Evolutionary conservation across 2,329 filamentous ascomycete genomes (phyloP).

Genomic region (Neofusicoccum ribis): DNA sequence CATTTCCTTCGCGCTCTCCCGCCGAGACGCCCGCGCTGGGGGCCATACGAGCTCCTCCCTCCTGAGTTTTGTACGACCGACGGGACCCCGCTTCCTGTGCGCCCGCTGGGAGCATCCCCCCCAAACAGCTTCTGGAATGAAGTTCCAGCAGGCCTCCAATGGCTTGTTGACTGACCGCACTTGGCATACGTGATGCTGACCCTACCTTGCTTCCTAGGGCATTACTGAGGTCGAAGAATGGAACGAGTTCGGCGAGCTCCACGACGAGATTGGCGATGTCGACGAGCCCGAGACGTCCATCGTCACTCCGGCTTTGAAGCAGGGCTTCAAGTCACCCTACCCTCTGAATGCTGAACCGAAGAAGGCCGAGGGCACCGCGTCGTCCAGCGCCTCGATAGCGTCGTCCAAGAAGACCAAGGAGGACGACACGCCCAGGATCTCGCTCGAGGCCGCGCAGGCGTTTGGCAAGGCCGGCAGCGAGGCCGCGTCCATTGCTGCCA

Average conservation of each 20-base stretch:
- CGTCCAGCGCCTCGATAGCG: constrained; percentile 16
- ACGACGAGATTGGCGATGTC: constrained; percentile 71
- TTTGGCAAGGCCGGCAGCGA: constrained; percentile 39
- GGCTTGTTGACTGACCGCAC: background rate
- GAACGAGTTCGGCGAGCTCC: constrained; percentile 98
- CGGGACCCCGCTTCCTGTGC: background rate
- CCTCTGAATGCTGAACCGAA: constrained; percentile 7
- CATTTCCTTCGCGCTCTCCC: background rate
- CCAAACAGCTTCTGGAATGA: background rate
- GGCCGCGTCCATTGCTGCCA: constrained; percentile 37
- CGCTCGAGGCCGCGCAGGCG: constrained; percentile 35
- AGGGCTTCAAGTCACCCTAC: constrained; percentile 25
- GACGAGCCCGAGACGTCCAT: constrained; percentile 28
- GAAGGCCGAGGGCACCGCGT: constrained; percentile 20
- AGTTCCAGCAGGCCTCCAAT: background rate
- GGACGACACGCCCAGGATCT: constrained; percentile 29
- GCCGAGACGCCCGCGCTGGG: background rate
- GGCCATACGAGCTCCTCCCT: constrained; percentile 14
- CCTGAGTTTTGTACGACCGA: background rate
- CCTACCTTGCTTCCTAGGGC: constrained; percentile 58
- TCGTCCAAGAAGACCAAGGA: constrained; percentile 23
- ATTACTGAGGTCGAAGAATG: constrained; percentile 94
- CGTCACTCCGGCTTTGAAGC: constrained; percentile 35
- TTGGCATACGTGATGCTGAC: background rate
- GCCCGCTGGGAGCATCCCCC: background rate